Percentiles rank a stretch among this genome's conserved stretches.
These are phyloP conservation scores for Scleroderma bovista DNA, from an alignment of 768 basidiomycete genomes.

Conservation along the genomic window DNA sequence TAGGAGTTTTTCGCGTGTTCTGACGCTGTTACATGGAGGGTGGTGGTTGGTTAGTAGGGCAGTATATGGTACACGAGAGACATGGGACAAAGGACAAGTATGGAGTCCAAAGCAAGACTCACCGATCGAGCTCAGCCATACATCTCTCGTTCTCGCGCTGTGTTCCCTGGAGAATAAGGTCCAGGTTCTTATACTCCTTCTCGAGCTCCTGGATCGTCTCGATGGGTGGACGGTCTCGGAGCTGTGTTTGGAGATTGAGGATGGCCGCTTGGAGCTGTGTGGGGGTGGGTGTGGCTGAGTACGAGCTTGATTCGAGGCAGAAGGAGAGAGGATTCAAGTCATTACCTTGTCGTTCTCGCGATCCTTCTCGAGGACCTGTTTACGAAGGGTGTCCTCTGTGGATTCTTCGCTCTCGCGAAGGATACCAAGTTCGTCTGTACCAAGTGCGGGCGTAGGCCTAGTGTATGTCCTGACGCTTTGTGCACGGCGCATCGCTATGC, in stretches of 20 bases:
- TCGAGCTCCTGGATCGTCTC: slow-evolving; percentile 61
- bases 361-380: slow-evolving; percentile 61
- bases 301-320: too few relatives aligned
- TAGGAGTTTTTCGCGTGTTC: slow-evolving; percentile 68
- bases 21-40: slow-evolving; percentile 37
- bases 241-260: slow-evolving; percentile 56
- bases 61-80: too few relatives aligned
- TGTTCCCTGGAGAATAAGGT: slow-evolving; percentile 71
- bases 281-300: neutral
- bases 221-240: slow-evolving; percentile 61
- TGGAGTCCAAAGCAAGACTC: slow-evolving; percentile 3
- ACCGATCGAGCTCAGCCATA: slow-evolving; percentile 79
- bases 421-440: slow-evolving; percentile 52
- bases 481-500: slow-evolving; percentile 48
- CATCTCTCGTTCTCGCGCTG: slow-evolving; percentile 82
- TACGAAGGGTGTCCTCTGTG: slow-evolving; percentile 55
- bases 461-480: slow-evolving; percentile 57
- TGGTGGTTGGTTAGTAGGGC: neutral
- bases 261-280: slow-evolving; percentile 58
- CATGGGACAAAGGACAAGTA: too few relatives aligned
- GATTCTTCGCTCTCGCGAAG: slow-evolving; percentile 57
- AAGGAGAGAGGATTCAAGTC: neutral
- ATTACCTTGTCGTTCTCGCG: slow-evolving; percentile 65
- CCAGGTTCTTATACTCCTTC: slow-evolving; percentile 71
- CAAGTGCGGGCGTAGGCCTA: slow-evolving; percentile 42